phyloP scores from a whole-genome alignment of 2,329 filamentous ascomycete genomes.

The Boeremia exigua region DNA sequence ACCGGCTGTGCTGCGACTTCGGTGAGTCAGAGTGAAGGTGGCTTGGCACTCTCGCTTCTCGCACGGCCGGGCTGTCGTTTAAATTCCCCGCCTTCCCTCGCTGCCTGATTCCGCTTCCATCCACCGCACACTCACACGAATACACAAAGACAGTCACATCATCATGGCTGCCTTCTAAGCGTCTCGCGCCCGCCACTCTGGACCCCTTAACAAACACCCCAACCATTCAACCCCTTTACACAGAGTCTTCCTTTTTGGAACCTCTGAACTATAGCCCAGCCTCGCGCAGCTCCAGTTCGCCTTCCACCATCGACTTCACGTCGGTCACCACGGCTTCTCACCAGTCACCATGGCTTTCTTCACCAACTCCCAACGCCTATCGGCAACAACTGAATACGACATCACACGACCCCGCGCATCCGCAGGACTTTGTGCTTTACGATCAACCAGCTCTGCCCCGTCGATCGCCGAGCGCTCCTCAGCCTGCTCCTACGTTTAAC shows the following conservation, averaged over 20 bases:
- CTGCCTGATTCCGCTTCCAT: constrained; percentile 41
- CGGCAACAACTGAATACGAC: constrained; percentile 56
- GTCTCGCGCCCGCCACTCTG: constrained; percentile 41
- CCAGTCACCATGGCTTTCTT: constrained; percentile 79
- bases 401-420: constrained; percentile 53
- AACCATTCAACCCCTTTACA: constrained; percentile 36
- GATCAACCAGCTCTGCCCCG: constrained; percentile 54
- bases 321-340: constrained; percentile 83
- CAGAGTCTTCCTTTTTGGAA: constrained; percentile 52
- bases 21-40: constrained; percentile 22
- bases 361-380: constrained; percentile 61
- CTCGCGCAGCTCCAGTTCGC: constrained; percentile 63
- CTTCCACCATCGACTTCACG: constrained; percentile 68
- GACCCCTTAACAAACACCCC: constrained; percentile 32
- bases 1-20: constrained; percentile 17
- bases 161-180: constrained; percentile 50
- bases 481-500: constrained; percentile 65
- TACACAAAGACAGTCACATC: constrained; percentile 40
- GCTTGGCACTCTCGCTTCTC: constrained; percentile 30
- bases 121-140: constrained; percentile 28
- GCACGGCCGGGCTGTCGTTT: constrained; percentile 19
- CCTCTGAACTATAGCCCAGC: constrained; percentile 71
- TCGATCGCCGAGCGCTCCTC: constrained; percentile 61
- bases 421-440: constrained; percentile 81
- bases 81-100: constrained; percentile 35